Conservation (phyloP, 2,329 filamentous ascomycete species). For the Meredithiella fracta region DNA sequence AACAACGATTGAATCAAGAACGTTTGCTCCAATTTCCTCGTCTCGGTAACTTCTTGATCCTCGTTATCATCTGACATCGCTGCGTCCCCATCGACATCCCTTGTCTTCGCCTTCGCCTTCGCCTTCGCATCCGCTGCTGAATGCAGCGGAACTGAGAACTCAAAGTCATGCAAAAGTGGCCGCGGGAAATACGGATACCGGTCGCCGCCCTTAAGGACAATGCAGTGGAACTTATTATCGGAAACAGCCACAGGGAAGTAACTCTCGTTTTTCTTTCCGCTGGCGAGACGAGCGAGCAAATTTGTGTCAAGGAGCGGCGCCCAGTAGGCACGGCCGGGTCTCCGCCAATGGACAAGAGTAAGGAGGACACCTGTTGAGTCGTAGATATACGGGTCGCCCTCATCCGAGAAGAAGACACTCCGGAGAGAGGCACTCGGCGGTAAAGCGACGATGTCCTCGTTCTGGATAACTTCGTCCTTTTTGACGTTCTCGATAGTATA, state of each 20-base stretch:
- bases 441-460: conserved; percentile 78
- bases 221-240: conserved; percentile 87
- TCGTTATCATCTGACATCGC: conserved; percentile 21
- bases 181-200: conserved; percentile 84
- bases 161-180: conserved; percentile 81
- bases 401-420: conserved; percentile 81
- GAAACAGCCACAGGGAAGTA: conserved; percentile 96
- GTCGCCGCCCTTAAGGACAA: conserved; percentile 93
- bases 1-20: conserved; percentile 62
- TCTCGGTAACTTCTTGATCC: conserved; percentile 27
- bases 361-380: conserved; percentile 81
- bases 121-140: conserved; percentile 19
- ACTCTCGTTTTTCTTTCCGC: conserved; percentile 69
- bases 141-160: conserved; percentile 65
- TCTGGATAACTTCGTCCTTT: conserved; percentile 84
- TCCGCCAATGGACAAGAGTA: conserved; percentile 80
- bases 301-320: conserved; percentile 83
- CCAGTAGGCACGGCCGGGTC: conserved; percentile 72
- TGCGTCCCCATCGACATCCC: conserved; percentile 23
- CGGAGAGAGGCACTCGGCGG: conserved; percentile 56
- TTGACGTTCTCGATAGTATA: conserved; percentile 95
- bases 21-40: conserved; percentile 56
- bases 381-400: conserved; percentile 91
- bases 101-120: conserved; percentile 17
- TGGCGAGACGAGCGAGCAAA: conserved; percentile 62